Conservation (phyloP, 106 monocot species). For the Acorus calamus region DNA sequence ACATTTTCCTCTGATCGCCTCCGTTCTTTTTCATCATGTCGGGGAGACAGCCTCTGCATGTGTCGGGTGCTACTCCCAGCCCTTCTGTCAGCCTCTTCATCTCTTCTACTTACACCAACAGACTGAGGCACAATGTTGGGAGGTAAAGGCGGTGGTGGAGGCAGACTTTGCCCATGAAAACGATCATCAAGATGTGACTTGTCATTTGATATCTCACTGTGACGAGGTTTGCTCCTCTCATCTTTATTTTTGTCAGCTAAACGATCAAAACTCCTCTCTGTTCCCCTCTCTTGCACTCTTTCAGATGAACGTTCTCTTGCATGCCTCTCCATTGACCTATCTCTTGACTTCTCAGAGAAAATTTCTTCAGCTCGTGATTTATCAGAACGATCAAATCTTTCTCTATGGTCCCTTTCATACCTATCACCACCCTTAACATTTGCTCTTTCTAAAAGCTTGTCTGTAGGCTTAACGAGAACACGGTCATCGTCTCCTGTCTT, state of each 20-base stretch:
- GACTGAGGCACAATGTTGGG: constrained; percentile 82
- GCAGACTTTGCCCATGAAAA: constrained; percentile 68
- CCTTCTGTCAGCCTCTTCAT: constrained; percentile 76
- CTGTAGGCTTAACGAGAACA: constrained; percentile 20
- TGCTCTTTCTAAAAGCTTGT: constrained; percentile 38
- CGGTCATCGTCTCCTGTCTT: constrained; percentile 41
- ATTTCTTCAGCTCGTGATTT: constrained; percentile 39
- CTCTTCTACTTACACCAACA: constrained; percentile 59
- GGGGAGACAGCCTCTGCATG: constrained; percentile 65
- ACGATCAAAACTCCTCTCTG: constrained; percentile 43
- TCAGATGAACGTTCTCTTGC: constrained; percentile 67
- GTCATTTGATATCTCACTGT: constrained; percentile 32
- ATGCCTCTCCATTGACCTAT: constrained; percentile 67
- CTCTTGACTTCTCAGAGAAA: constrained; percentile 46
- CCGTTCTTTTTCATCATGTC: constrained; percentile 76
- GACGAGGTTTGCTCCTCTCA: constrained; percentile 52
- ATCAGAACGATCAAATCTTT: constrained; percentile 57
- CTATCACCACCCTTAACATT: constrained; percentile 58
- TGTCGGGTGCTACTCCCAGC: constrained; percentile 35
- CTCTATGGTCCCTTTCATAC: constrained; percentile 60
- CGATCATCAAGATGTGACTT: constrained; percentile 52
- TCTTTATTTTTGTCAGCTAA: constrained; percentile 47
- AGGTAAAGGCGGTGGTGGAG: constrained; percentile 88
- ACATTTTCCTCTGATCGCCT: constrained; percentile 64
- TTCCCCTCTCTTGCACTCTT: constrained; percentile 52